A percentile compares a stretch with the other conserved stretches of the same genome.
Evolutionary conservation across 345 rosid species (phyloP).

Genomic region (Eucalyptus urophylla): DNA sequence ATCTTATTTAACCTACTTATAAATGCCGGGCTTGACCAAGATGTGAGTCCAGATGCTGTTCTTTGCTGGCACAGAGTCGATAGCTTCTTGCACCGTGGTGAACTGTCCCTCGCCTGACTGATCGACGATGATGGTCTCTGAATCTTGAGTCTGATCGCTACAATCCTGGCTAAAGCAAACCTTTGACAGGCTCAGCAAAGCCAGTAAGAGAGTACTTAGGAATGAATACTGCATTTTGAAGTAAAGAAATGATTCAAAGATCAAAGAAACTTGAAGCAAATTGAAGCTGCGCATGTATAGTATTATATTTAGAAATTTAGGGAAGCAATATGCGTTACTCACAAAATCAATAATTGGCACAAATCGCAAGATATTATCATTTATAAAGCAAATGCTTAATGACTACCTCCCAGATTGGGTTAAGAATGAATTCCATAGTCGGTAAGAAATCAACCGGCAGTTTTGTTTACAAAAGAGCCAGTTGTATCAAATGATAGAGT

Average conservation of each 20-base stretch:
- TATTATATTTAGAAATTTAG: background rate
- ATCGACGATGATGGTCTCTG: background rate
- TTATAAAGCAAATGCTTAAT: background rate
- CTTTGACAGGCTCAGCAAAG: background rate
- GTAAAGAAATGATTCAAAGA: background rate
- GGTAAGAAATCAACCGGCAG: background rate
- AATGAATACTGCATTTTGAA: background rate
- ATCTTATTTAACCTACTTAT: background rate
- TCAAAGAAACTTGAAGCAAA: background rate
- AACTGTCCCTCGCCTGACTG: background rate
- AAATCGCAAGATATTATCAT: background rate
- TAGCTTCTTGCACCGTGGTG: background rate
- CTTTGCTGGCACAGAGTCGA: background rate
- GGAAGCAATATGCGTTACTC: background rate
- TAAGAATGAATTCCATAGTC: background rate
- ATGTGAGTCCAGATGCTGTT: background rate
- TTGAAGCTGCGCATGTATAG: background rate
- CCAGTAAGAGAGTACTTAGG: background rate
- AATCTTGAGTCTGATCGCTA: background rate
- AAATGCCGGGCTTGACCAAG: background rate
- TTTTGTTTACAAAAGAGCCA: background rate
- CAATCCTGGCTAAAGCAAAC: background rate
- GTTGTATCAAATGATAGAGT: background rate
- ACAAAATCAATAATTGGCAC: background rate
- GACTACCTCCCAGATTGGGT: background rate